Evolutionary conservation across 495 filamentous ascomycete species (phyloP), one percentile per base, ranked within the genome.

Genomic region (Lentithecium fluviatile): DNA sequence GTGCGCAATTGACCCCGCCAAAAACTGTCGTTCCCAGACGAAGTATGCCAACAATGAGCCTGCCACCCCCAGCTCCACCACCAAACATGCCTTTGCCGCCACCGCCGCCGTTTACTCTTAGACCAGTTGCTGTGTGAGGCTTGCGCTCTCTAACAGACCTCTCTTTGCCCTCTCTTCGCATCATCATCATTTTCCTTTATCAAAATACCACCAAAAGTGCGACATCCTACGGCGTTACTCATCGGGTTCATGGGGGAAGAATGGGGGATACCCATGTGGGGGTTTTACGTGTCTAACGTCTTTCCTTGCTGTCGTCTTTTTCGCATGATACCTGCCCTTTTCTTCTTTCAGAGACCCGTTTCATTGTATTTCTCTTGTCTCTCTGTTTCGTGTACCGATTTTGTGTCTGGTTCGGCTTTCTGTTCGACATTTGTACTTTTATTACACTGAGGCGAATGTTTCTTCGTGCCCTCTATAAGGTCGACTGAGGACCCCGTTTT

Each of bases 31-130:
- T 50, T 20, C 58, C 55, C 0, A 51, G 62, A 17, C 38, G 60
- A 2, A 66, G 56, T 11, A 64, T 74, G 63, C 61, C 69, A 10
- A 65, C 67, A 0, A 65, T 70, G 15, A 63, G 65, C 2, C 60
- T 74, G 15, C 69, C 69, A 1, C 72, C 72, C n/a, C 72, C 72
- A 7, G 66, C 67, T 11, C 69, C 69, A 10, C 71, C 72, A 25
- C 67, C 67, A 45, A 70, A 62, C 43, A 67, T 70, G 64, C 67
- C 67, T 19, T 42, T 69, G 17, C 72, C 72, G n/a, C 64, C 69
- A 0, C 67, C 69, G 13, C 70, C 66, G 34, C 62, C 66, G 19
- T 34, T 43, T 2, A 15, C 21, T 10, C 6, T 40, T 2, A 32
- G 51, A 24, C 17, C 43, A 5, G 43, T 56, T 20, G 43, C 45